These are phyloP conservation scores for Cynara cardunculus DNA, from an alignment of 129 eudicot species.

Conservation along the genomic window DNA sequence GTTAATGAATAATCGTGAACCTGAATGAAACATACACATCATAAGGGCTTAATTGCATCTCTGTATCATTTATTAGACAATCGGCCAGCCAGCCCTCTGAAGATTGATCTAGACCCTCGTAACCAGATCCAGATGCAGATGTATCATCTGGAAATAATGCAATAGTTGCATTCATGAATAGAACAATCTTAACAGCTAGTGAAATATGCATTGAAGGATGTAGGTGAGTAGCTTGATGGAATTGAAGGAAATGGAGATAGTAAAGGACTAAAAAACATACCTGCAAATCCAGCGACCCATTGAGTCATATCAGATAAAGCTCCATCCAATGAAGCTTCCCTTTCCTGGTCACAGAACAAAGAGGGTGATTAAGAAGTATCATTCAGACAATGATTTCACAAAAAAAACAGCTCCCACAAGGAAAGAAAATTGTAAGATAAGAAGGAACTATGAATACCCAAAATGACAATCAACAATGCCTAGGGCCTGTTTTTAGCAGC, in stretches of 20 bases:
- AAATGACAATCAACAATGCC: not conserved
- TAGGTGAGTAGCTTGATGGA: no score
- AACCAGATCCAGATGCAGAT: slow-evolving; percentile 48
- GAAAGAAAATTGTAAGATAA: not conserved
- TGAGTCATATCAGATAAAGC: slow-evolving; percentile 62
- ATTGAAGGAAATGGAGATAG: no score
- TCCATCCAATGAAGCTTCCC: slow-evolving; percentile 49
- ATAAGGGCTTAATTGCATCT: slow-evolving; percentile 47
- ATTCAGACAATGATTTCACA: not conserved
- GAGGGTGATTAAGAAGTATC: slow-evolving; percentile 12
- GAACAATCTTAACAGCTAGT: not conserved
- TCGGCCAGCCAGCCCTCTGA: slow-evolving; percentile 81
- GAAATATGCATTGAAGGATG: not conserved
- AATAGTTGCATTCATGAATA: not conserved
- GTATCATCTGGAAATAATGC: slow-evolving; percentile 38
- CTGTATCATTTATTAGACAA: slow-evolving; percentile 63
- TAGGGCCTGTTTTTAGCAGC: no score
- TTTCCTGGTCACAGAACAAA: slow-evolving; percentile 45
- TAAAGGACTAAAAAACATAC: slow-evolving; percentile 26
- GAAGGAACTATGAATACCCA: not conserved
- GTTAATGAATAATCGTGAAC: slow-evolving; percentile 6
- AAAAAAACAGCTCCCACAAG: not conserved
- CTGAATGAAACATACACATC: slow-evolving; percentile 53
- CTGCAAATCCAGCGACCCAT: slow-evolving; percentile 81
- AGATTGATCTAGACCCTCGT: slow-evolving; percentile 53